These are phyloP conservation scores for Linum lewisii DNA, from an alignment of 345 rosid species.

Conservation along the genomic window DNA sequence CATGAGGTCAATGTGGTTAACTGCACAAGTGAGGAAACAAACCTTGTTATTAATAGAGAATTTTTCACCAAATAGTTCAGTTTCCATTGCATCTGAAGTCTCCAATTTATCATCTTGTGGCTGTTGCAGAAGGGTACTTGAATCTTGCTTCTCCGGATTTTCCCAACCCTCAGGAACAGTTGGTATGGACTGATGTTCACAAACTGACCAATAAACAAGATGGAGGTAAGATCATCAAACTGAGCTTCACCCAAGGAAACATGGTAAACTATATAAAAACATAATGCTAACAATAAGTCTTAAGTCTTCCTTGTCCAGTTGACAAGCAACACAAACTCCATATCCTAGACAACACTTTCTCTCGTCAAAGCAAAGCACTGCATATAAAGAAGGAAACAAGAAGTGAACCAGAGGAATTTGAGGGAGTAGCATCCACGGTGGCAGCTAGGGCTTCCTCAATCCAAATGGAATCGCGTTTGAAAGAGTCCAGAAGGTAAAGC, in stretches of 20 bases:
- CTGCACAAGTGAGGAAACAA: neutral
- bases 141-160: constrained; percentile 14
- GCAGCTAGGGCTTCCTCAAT: neutral
- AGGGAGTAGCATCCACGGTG: neutral
- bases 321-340: no score
- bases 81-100: constrained; percentile 16
- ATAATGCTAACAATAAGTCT: no score
- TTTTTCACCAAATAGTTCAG: constrained; percentile 35
- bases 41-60: constrained; percentile 45
- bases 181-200: neutral
- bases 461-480: no score
- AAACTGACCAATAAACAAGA: neutral
- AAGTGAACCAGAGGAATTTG: neutral
- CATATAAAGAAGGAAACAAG: neutral
- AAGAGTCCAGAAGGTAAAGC: no score
- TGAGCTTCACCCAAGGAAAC: no score
- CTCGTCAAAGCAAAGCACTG: neutral
- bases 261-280: no score
- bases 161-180: neutral
- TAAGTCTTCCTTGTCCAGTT: no score
- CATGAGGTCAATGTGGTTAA: neutral
- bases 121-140: constrained; percentile 13
- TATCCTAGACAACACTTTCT: no score
- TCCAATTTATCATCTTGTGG: constrained; percentile 5
- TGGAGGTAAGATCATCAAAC: no score